Conservation (phyloP, 495 filamentous ascomycete genomes). For the Viridothelium virens region DNA sequence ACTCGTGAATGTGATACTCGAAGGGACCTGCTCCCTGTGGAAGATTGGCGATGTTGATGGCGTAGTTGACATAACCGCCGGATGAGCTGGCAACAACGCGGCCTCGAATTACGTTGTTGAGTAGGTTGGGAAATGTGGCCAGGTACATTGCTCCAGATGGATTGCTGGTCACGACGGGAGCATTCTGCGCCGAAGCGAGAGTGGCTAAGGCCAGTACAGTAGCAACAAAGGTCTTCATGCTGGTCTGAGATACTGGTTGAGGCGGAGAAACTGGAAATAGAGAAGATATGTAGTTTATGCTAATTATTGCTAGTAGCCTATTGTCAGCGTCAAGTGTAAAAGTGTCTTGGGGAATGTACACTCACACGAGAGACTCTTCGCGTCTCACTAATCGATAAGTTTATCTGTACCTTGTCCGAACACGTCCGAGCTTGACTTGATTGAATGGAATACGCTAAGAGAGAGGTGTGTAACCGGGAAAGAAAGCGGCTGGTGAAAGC, state of each 20-base stretch:
- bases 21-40: conserved; percentile 61
- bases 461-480: not conserved
- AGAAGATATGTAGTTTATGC: not conserved
- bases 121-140: conserved; percentile 50
- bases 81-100: conserved; percentile 46
- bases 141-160: conserved; percentile 51
- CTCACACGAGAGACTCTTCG: not conserved
- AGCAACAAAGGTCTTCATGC: not conserved
- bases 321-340: not conserved
- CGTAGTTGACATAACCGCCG: conserved; percentile 57
- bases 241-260: not conserved
- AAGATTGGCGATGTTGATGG: conserved; percentile 56
- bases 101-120: conserved; percentile 54
- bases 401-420: not conserved
- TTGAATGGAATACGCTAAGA: not conserved
- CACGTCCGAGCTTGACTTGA: not conserved
- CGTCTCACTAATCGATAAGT: not conserved
- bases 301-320: not conserved
- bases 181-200: conserved; percentile 6
- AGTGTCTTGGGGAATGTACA: not conserved
- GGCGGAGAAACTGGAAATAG: not conserved
- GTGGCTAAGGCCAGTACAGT: not conserved
- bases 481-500: not conserved
- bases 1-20: conserved; percentile 77
- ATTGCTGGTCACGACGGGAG: conserved; percentile 51